Conservation (phyloP, 2,329 filamentous ascomycete genomes). For the Lasiodiplodia gonubiensis region DNA sequence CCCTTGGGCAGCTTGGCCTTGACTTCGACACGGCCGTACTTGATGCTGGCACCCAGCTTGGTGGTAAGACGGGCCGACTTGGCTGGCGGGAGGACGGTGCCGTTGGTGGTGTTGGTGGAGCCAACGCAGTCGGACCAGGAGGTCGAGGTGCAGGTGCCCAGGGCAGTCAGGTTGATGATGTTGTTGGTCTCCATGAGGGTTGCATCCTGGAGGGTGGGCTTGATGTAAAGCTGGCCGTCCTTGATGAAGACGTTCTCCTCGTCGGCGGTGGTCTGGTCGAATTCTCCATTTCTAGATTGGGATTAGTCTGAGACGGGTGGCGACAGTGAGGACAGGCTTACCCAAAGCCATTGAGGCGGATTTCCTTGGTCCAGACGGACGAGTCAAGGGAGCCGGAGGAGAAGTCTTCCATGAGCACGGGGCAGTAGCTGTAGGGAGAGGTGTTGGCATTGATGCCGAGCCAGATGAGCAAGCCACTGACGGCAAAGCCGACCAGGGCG, state of each 20-base stretch:
- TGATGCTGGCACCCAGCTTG: slow-evolving; percentile 52
- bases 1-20: slow-evolving; percentile 58
- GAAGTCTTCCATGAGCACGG: slow-evolving; percentile 24
- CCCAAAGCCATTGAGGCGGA: slow-evolving; percentile 51
- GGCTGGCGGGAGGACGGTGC: slow-evolving; percentile 57
- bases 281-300: slow-evolving; percentile 48
- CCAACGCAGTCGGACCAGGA: slow-evolving; percentile 33
- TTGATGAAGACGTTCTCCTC: slow-evolving; percentile 58
- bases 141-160: slow-evolving; percentile 21
- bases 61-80: slow-evolving; percentile 57
- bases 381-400: slow-evolving; percentile 34
- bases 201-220: slow-evolving; percentile 28
- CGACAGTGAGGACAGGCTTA: neutral
- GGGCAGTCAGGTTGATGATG: slow-evolving; percentile 51
- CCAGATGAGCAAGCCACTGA: slow-evolving; percentile 14
- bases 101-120: slow-evolving; percentile 52
- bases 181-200: slow-evolving; percentile 32
- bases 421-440: slow-evolving; percentile 15
- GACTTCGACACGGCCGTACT: slow-evolving; percentile 60
- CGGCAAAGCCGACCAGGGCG: slow-evolving; percentile 3
- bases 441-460: slow-evolving; percentile 1
- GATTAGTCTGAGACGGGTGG: neutral
- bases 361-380: slow-evolving; percentile 55
- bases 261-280: slow-evolving; percentile 62
- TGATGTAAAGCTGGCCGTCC: slow-evolving; percentile 39